A percentile compares a stretch with the other conserved stretches of the same genome.
phyloP scores from a whole-genome alignment of 805 yeast genomes.

The Millerago galiae region DNA sequence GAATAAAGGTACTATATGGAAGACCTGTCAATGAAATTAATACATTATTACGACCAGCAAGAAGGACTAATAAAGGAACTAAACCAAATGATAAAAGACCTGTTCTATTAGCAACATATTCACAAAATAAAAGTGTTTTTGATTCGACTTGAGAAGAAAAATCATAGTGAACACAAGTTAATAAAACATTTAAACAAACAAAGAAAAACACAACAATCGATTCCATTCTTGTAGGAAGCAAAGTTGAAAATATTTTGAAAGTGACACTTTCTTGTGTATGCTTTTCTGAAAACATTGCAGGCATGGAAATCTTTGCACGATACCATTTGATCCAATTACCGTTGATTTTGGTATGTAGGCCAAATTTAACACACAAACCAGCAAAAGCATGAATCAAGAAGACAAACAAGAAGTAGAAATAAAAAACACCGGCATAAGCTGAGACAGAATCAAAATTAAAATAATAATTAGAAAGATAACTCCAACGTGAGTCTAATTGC shows the following conservation, averaged over 20 bases:
- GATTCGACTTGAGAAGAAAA: slow-evolving; percentile 5
- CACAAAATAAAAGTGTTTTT: not conserved
- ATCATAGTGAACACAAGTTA: slow-evolving; percentile 1
- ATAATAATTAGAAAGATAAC: slow-evolving; percentile 2
- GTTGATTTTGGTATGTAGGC: slow-evolving; percentile 12
- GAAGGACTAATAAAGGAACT: not conserved
- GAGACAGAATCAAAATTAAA: slow-evolving; percentile 16
- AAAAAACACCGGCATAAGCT: slow-evolving; percentile 25
- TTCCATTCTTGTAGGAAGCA: slow-evolving; percentile 21
- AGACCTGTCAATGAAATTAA: slow-evolving; percentile 56
- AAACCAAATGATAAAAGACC: not conserved
- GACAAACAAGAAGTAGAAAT: slow-evolving; percentile 34
- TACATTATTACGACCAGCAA: slow-evolving; percentile 69
- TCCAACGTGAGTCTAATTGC: not conserved
- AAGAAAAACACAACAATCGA: slow-evolving; percentile 29
- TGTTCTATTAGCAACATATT: slow-evolving; percentile 9
- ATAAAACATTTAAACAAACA: slow-evolving; percentile 21
- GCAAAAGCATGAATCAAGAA: slow-evolving; percentile 29
- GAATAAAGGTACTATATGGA: slow-evolving; percentile 54
- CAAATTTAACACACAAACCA: slow-evolving; percentile 25
- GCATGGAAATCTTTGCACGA: slow-evolving; percentile 14
- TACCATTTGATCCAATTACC: slow-evolving; percentile 10
- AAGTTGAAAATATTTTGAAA: slow-evolving; percentile 8
- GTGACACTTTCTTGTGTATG: slow-evolving; percentile 7
- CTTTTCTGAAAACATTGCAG: slow-evolving; percentile 15